Conservation (phyloP, 306 rosid genomes). For the Casuarina cunninghamiana region DNA sequence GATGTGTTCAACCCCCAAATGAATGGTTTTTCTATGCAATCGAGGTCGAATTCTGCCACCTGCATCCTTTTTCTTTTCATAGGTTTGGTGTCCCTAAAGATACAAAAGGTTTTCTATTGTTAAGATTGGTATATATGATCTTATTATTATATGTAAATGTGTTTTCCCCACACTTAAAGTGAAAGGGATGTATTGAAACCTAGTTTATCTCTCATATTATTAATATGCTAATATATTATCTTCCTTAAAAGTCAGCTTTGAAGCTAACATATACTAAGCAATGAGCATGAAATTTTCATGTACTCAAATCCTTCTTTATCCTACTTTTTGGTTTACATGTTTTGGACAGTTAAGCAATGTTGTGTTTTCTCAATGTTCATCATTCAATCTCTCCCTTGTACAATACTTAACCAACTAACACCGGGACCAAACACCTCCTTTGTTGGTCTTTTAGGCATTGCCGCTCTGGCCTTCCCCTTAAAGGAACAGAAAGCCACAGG, state of each 20-base stretch:
- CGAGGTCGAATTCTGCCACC: not conserved
- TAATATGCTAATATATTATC: too few species aligned
- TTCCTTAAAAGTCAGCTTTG: too few species aligned
- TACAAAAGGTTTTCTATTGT: too few species aligned
- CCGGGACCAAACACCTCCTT: conserved; percentile 68
- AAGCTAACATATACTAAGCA: too few species aligned
- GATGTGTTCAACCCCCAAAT: not conserved
- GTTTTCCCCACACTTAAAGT: too few species aligned
- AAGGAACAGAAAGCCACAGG: conserved; percentile 82
- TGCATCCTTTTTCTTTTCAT: not conserved
- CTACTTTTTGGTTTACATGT: not conserved
- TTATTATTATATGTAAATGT: too few species aligned
- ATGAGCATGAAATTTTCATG: not conserved
- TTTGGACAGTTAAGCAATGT: conserved; percentile 34
- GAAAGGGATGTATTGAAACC: too few species aligned
- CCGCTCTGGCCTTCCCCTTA: conserved; percentile 85
- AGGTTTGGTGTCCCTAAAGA: too few species aligned
- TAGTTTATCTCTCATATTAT: too few species aligned
- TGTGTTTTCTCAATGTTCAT: conserved; percentile 55
- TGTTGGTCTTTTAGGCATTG: conserved; percentile 41
- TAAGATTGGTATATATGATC: too few species aligned
- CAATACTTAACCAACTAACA: conserved; percentile 95
- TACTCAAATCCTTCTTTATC: not conserved
- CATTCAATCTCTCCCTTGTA: conserved; percentile 68
- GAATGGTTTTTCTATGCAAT: conserved; percentile 8